Evolutionary conservation across 2,329 filamentous ascomycete genomes (phyloP).

Genomic region (Apiospora saccharicola): DNA sequence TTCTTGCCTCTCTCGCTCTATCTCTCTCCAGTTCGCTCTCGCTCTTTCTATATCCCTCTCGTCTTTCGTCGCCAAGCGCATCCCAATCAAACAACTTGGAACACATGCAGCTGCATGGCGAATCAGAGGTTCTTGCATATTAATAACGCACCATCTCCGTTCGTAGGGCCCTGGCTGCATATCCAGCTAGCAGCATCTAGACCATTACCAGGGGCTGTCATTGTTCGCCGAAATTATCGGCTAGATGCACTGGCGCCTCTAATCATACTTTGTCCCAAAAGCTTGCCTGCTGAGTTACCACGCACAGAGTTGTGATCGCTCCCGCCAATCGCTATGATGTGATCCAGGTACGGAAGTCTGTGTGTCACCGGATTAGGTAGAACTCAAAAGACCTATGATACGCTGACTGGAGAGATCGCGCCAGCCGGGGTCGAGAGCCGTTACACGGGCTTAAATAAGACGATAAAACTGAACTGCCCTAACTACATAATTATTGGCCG

Average conservation of each 20-base stretch:
- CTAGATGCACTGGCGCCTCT: constrained; percentile 17
- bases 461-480: constrained; percentile 1
- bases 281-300: constrained; percentile 14
- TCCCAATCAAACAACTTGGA: not conserved
- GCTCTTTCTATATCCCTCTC: not conserved
- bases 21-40: not conserved
- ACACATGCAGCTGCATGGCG: not conserved
- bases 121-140: not conserved
- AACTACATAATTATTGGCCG: not conserved
- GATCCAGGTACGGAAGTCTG: constrained; percentile 17
- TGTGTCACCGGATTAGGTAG: constrained; percentile 1
- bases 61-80: not conserved
- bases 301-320: not conserved
- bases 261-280: constrained; percentile 10
- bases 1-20: not conserved
- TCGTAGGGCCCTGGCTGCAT: not conserved
- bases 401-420: not conserved
- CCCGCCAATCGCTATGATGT: constrained; percentile 18
- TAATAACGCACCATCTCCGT: not conserved
- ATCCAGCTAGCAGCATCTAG: constrained; percentile 7
- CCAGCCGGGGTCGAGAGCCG: not conserved
- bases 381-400: not conserved
- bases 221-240: constrained; percentile 16
- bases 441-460: constrained; percentile 8
- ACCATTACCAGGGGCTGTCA: constrained; percentile 10